A percentile compares a stretch with the other conserved stretches of the same genome.
These are phyloP conservation scores for Pichia rugopelliculosa DNA, from an alignment of 805 yeast genomes.

Conservation along the genomic window DNA sequence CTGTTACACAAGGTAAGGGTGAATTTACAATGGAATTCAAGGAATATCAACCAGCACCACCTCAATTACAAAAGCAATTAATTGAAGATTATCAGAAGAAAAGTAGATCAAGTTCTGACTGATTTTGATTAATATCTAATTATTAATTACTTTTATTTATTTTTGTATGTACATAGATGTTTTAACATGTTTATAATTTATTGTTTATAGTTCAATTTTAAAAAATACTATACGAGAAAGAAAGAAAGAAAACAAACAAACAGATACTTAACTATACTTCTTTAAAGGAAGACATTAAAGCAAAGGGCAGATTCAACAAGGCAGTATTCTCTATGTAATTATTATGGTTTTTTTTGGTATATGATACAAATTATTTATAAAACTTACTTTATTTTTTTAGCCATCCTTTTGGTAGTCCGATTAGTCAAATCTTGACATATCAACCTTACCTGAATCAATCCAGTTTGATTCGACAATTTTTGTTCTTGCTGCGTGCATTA, in stretches of 20 bases:
- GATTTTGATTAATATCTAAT: background rate
- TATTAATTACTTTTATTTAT: background rate
- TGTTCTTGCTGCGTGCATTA: constrained; percentile 65
- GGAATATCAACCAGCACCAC: constrained; percentile 84
- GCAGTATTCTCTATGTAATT: too few species aligned
- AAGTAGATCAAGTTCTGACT: constrained; percentile 20
- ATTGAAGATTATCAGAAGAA: constrained; percentile 74
- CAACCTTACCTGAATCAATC: constrained; percentile 61
- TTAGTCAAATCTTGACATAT: constrained; percentile 23
- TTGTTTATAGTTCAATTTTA: constrained; percentile 1
- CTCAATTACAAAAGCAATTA: constrained; percentile 84
- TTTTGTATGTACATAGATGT: constrained; percentile 2
- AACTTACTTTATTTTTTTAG: background rate
- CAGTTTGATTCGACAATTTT: constrained; percentile 70
- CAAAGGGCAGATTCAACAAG: too few species aligned
- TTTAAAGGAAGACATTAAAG: too few species aligned
- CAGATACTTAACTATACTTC: too few species aligned
- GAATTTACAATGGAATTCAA: constrained; percentile 94
- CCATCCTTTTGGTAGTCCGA: background rate
- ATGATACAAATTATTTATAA: background rate
- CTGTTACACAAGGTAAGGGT: constrained; percentile 97
- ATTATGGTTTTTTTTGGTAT: background rate
- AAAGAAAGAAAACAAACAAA: background rate
- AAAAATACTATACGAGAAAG: background rate
- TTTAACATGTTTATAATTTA: background rate